phyloP scores from a whole-genome alignment of 441 rosid species.

The Hura crepitans region DNA sequence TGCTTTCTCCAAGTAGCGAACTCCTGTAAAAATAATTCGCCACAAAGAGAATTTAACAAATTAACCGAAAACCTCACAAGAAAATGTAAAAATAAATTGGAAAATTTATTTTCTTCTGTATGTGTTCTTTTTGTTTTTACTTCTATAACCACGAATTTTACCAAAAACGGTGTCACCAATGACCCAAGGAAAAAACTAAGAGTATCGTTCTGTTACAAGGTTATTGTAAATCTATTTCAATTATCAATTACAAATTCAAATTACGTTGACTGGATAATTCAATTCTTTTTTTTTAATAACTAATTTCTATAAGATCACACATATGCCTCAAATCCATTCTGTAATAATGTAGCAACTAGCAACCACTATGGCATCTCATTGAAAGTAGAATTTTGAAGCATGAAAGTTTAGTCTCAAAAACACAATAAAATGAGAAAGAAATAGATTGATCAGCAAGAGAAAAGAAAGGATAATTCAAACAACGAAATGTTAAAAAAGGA shows the following conservation, averaged over 20 bases:
- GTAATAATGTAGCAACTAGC: neutral
- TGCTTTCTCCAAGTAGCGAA: slow-evolving; percentile 95
- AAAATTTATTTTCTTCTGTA: neutral
- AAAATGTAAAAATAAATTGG: neutral
- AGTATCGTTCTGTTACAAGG: neutral
- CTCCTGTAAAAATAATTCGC: slow-evolving; percentile 42
- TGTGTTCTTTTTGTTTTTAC: neutral
- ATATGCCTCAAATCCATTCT: neutral
- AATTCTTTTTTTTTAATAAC: neutral
- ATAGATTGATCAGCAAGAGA: neutral
- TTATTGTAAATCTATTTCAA: neutral
- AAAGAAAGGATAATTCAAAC: neutral
- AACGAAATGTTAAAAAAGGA: neutral
- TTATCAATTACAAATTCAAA: neutral
- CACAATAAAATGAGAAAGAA: neutral
- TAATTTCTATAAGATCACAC: neutral
- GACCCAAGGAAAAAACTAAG: neutral
- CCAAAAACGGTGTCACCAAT: neutral
- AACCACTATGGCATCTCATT: neutral
- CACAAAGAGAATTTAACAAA: neutral
- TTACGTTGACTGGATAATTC: neutral
- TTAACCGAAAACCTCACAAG: neutral
- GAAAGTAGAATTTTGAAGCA: neutral
- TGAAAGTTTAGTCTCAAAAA: neutral
- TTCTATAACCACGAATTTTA: neutral